Base-by-base conservation (phyloP, 805 yeast genomes). In the Priceomyces haplophilus region DNA sequence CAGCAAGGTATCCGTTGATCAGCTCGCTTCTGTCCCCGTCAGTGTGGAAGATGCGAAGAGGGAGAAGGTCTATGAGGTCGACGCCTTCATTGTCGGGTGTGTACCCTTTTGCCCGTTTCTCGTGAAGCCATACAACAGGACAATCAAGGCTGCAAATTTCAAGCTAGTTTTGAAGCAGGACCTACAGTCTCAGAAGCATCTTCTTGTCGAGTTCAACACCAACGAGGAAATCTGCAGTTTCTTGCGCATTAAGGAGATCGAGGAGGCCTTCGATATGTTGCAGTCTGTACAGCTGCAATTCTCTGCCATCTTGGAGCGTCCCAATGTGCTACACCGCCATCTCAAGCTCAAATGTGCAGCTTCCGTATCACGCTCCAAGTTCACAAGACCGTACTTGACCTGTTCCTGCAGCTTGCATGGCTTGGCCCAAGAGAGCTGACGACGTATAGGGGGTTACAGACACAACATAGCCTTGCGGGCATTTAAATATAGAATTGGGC, bases 61-160 rank as follows among this genome's bases (percentile, higher is more conserved):
- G 20, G 46, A 43, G 8, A 40, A 40, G 13, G 35, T 46, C 3
- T 61, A 49, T 42, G 56, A 53, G 34, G 38, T 58, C 3, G 41
- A 48, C 6, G 63, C 52, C 1, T 45, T 36, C 18, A 25, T 62
- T 3, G 33, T 24, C 10, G 57, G 56, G 3, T 37, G 50, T 24
- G 11, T 46, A 4, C 63, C 65, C 1, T 20, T 32, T 17, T 37
- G 43, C 11, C 51, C 54, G 11, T 53, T 64, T 17, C 44, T 62
- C 3, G 49, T 65, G 12, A 61, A 61, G 37, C 69, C 67, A 2
- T 61, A 44, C 29, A 49, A 50, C 7, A 48, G 68, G 20, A 61
- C 69, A 2, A 34, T 63, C 20, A 63, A 64, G 32, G 43, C 58
- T 1, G 50, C 59, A 1, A 46, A 44, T 16, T 57, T 65, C 38